These are phyloP conservation scores for Tinospora cordifolia DNA, from an alignment of 164 flowering plant species.

Conservation along the genomic window DNA sequence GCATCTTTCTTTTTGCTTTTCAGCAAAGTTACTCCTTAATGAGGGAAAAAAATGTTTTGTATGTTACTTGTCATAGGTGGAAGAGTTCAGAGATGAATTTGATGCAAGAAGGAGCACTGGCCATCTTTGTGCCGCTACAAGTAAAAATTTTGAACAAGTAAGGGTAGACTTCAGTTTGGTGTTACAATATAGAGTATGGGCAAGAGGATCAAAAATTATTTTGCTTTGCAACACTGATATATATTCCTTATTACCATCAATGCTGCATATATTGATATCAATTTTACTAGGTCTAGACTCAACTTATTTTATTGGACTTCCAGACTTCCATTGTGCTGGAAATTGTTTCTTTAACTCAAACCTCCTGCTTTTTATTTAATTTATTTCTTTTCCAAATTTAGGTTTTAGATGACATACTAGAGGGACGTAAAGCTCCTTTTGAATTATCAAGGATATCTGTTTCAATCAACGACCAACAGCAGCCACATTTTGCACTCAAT, in stretches of 20 bases:
- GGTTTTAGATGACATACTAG: conserved; percentile 64
- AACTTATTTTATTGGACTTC: not conserved
- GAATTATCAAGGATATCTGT: conserved; percentile 57
- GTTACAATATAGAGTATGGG: too few relatives aligned
- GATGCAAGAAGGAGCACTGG: conserved; percentile 98
- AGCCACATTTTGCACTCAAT: conserved; percentile 65
- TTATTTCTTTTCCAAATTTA: conserved; percentile 26
- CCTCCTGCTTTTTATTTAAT: too few relatives aligned
- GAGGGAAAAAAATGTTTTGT: not conserved
- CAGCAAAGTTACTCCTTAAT: not conserved
- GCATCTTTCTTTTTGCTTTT: not conserved
- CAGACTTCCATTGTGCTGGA: not conserved
- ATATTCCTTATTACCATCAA: too few relatives aligned
- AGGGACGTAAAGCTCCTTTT: conserved; percentile 34
- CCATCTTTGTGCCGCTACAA: conserved; percentile 79
- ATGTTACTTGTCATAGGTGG: conserved; percentile 41
- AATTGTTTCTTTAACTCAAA: not conserved
- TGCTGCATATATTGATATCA: too few relatives aligned
- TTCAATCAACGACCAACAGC: conserved; percentile 36
- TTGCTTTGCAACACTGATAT: too few relatives aligned
- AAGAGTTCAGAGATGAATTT: conserved; percentile 47
- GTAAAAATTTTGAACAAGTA: conserved; percentile 72
- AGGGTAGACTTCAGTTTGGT: conserved; percentile 9
- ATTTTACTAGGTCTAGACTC: too few relatives aligned
- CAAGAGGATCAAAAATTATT: too few relatives aligned